These are phyloP conservation scores for Escovopsis sp. DNA, from an alignment of 2,329 filamentous ascomycete species.

Conservation along the genomic window DNA sequence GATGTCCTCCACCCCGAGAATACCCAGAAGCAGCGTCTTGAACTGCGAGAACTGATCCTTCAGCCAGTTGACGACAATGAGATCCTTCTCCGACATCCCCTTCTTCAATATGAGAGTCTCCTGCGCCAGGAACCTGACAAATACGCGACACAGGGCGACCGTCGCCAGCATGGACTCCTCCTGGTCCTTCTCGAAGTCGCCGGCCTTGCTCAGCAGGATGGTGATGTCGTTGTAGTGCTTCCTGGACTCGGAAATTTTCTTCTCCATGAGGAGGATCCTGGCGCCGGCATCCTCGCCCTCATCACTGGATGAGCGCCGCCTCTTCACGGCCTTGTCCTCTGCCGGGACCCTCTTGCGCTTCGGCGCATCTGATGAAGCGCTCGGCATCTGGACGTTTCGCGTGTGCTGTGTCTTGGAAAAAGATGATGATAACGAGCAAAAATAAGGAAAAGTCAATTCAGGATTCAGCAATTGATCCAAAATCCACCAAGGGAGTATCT, in stretches of 20 bases:
- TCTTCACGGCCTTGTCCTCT: conserved; percentile 34
- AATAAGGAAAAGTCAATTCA: too few relatives aligned
- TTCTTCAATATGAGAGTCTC: conserved; percentile 55
- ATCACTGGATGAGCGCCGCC: conserved; percentile 31
- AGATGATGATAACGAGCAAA: conserved; percentile 1
- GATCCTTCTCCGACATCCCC: conserved; percentile 55
- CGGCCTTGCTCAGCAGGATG: conserved; percentile 45
- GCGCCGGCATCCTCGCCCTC: conserved; percentile 40
- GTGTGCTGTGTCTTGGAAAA: conserved; percentile 4
- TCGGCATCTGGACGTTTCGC: conserved; percentile 1
- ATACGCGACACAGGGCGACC: conserved; percentile 74
- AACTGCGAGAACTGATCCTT: conserved; percentile 61
- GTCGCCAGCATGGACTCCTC: conserved; percentile 51
- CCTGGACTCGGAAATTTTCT: conserved; percentile 68
- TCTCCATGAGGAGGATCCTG: conserved; percentile 61
- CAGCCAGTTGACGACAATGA: conserved; percentile 63
- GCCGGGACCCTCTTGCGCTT: conserved; percentile 39
- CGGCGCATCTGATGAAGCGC: conserved; percentile 14
- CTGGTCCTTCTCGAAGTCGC: conserved; percentile 28
- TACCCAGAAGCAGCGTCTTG: conserved; percentile 42
- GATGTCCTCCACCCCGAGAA: conserved; percentile 48
- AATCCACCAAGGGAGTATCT: too few relatives aligned
- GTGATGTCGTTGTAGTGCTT: conserved; percentile 88
- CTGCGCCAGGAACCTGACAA: conserved; percentile 63
- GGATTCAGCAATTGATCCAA: neutral